phyloP scores from a whole-genome alignment of 2,329 filamentous ascomycete species.

The Aspergillus tanneri region DNA sequence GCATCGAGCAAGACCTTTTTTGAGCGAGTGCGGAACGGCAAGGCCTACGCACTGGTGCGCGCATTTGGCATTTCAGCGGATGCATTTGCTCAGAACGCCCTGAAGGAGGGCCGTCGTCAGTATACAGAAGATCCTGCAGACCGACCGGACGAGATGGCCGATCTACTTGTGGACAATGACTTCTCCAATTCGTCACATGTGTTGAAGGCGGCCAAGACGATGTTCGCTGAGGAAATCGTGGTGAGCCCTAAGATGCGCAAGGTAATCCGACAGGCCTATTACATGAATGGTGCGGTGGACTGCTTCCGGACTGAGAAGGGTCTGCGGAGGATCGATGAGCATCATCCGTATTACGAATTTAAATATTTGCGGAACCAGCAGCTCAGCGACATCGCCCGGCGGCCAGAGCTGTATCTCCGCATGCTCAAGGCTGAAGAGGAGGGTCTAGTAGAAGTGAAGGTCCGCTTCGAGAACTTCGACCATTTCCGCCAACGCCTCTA shows the following conservation, averaged over 20 bases:
- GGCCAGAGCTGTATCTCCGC: slow-evolving; percentile 87
- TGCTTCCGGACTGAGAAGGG: slow-evolving; percentile 93
- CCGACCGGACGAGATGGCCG: slow-evolving; percentile 82
- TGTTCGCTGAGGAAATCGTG: slow-evolving; percentile 88
- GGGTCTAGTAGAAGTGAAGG: slow-evolving; percentile 80
- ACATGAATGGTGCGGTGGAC: slow-evolving; percentile 78
- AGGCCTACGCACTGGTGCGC: slow-evolving; percentile 76
- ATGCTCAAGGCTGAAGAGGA: slow-evolving; percentile 98
- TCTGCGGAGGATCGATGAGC: slow-evolving; percentile 86
- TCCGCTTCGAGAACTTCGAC: slow-evolving; percentile 72
- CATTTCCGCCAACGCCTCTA: slow-evolving; percentile 76
- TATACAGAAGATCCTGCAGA: slow-evolving; percentile 81
- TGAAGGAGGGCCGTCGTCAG: slow-evolving; percentile 73
- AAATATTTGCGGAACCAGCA: slow-evolving; percentile 93
- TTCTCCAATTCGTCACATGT: slow-evolving; percentile 76
- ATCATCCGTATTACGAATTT: slow-evolving; percentile 95
- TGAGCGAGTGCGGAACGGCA: slow-evolving; percentile 78
- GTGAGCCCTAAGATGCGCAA: slow-evolving; percentile 87
- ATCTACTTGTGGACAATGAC: slow-evolving; percentile 68
- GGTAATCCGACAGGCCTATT: slow-evolving; percentile 78
- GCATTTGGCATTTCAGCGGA: slow-evolving; percentile 90
- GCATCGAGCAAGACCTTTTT: slow-evolving; percentile 78
- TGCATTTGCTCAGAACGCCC: slow-evolving; percentile 80
- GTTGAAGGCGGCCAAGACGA: slow-evolving; percentile 73
- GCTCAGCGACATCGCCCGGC: slow-evolving; percentile 73